Evolutionary conservation across 2,329 filamentous ascomycete species (phyloP), one percentile per base, ranked within the genome.

Genomic region (Neopestalotiopsis sp.): DNA sequence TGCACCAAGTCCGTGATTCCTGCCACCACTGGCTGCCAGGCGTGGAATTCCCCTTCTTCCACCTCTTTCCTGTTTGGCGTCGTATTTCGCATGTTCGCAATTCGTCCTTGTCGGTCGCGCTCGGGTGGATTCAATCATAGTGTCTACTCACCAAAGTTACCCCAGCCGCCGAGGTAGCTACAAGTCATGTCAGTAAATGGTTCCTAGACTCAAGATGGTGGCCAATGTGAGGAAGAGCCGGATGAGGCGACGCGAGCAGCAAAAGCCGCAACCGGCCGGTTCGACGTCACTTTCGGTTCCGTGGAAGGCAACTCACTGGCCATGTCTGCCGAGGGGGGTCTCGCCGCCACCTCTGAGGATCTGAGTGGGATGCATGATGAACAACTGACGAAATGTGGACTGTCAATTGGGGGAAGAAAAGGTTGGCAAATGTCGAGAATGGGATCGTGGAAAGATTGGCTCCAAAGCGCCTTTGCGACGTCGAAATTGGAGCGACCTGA

Each of bases 111-210:
- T 14, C 17, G 45, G 65, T 14, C 32, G 20, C 30, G 34, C 32
- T 34, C 59, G 59, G 59, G 40, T 34, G 17, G 5, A 62, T 30
- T 14, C 30, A 40, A 38, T 62, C 3, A 5, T 34, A 24, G n/a
- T 24, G 59, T 67, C 65, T 42, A 89, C 90, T 85, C 89, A 94
- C 92, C 92, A 73, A 95, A 84, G 77, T 85, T 84, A 77, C 93
- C 93, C 92, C 92, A 95, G 81, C 83, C 83, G 75, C 93, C 93
- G 69, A 95, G 83, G 82, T 85, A 94, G 80, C 93, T 95, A 75
- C 74, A 70, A 28, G 67, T 32, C 60, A 12, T 6, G 69, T 78
- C 30, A 67, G 65, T 28, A 52, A 34, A 49, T 12, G 32, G 28
- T n/a, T 63, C 38, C 14, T 32, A 4, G n/a, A 14, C 10, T 2